phyloP scores from a whole-genome alignment of 2,329 filamentous ascomycete genomes.

The Chaetomium sp. region DNA sequence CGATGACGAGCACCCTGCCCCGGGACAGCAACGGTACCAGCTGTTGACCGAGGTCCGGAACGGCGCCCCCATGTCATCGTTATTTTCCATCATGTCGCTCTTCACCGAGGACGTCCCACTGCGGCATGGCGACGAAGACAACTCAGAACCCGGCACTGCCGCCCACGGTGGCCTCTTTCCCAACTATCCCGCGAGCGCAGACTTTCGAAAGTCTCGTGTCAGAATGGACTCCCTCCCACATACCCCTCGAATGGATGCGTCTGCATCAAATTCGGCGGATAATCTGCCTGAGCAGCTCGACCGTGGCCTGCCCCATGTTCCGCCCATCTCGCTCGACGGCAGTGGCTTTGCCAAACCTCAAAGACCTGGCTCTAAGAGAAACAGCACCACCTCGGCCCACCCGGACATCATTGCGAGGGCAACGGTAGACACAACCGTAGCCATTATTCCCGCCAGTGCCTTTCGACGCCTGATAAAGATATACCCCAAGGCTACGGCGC shows the following conservation, averaged over 20 bases:
- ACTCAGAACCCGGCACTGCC: conserved; percentile 37
- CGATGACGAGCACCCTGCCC: conserved; percentile 67
- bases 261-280: conserved; percentile 26
- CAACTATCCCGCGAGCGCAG: conserved; percentile 37
- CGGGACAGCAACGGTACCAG: conserved; percentile 83
- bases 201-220: conserved; percentile 40
- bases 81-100: conserved; percentile 95
- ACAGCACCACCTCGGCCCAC: conserved; percentile 74
- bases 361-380: conserved; percentile 50
- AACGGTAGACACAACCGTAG: conserved; percentile 95
- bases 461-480: conserved; percentile 90
- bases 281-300: conserved; percentile 38
- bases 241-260: conserved; percentile 45
- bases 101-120: conserved; percentile 95
- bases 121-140: conserved; percentile 68
- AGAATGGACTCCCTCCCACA: conserved; percentile 44
- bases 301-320: conserved; percentile 61
- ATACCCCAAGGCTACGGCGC: conserved; percentile 93
- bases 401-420: conserved; percentile 97
- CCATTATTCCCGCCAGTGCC: conserved; percentile 94
- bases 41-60: conserved; percentile 96
- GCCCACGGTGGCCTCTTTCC: conserved; percentile 38
- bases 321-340: conserved; percentile 72
- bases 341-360: conserved; percentile 37
- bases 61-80: conserved; percentile 94